These are phyloP conservation scores for Aureobasidium sp. DNA, from an alignment of 2,329 filamentous ascomycete genomes.

Conservation along the genomic window DNA sequence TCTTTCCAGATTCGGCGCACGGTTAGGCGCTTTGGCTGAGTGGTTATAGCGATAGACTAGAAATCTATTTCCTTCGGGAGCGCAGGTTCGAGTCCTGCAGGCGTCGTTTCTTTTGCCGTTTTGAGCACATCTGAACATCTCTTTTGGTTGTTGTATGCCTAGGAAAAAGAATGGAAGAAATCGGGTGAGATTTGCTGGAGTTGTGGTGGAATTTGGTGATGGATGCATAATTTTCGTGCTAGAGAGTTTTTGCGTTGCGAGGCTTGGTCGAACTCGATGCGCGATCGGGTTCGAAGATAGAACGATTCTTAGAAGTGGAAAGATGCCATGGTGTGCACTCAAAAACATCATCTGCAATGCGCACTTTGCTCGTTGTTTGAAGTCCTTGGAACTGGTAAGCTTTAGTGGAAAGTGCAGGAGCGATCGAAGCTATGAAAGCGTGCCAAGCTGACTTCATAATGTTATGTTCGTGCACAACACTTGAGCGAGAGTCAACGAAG, in stretches of 20 bases:
- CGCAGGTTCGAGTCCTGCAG: background rate
- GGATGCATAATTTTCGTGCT: background rate
- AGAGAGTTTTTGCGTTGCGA: background rate
- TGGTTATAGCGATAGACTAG: slow-evolving; percentile 11
- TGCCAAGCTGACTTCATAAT: too few relatives aligned
- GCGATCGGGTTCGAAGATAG: background rate
- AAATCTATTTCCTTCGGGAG: slow-evolving; percentile 9
- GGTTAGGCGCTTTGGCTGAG: slow-evolving; percentile 2
- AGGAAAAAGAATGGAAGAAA: background rate
- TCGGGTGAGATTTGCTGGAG: background rate
- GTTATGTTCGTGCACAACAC: too few relatives aligned
- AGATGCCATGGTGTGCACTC: too few relatives aligned
- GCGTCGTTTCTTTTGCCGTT: background rate
- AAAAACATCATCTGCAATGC: too few relatives aligned
- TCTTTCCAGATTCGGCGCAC: background rate
- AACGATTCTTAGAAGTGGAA: background rate
- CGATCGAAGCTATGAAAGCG: too few relatives aligned
- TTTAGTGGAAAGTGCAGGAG: too few relatives aligned
- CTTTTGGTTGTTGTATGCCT: background rate
- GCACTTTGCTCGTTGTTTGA: too few relatives aligned
- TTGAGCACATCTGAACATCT: background rate
- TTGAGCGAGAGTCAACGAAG: too few relatives aligned
- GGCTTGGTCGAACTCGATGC: background rate
- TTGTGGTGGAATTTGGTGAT: background rate
- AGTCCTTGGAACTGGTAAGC: too few relatives aligned